Base-by-base conservation (phyloP, 1,139 yeast species). In the Geotrichum candidum region DNA sequence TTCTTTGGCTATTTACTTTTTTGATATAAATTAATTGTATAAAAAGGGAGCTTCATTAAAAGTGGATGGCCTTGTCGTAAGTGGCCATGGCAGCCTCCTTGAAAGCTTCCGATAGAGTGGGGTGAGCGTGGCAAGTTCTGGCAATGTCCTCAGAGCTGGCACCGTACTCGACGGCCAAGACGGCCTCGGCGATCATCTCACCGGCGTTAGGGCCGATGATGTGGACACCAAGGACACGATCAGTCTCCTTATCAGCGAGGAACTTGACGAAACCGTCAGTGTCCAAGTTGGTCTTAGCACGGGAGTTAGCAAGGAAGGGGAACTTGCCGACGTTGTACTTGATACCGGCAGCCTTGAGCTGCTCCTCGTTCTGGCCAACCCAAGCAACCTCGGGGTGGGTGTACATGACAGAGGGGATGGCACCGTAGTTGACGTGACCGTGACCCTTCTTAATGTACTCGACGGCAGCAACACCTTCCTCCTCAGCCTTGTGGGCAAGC, bases 401-500 rank as follows among this genome's bases (percentile, higher is more conserved):
- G 83, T 94, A 94, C 98, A 94, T 92, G 69, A 95, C 99, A 53
- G 97, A 85, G 68, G 99, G 99, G 70, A 95, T 94, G 80, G 90
- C 94, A 70, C 87, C 96, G 79, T 95, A 95, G 85, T 95, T 95
- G 69, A 95, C 98, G 75, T 95, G 99, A 65, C 99, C 99, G 75
- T 88, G 90, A 67, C 99, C 99, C 69, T 78, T 78, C 82, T 90
- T 90, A 76, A 95, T 86, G 82, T 84, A 89, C 80, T 95, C 99
- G 66, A 84, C 98, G 67, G 97, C 99, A 64, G 99, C 99, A 72
- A 95, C 87, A 78, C 97, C 99, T 82, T 95, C 99, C 78, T 95
- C 99, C 82, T 95, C 99, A 66, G 99, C 99, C 83, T 95, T 95
- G 84, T 95, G 99, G 67, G 99, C 99, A 80, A 95, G 85, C 99